Conservation (phyloP, 495 filamentous ascomycete species). For the Xylaria palmicola region DNA sequence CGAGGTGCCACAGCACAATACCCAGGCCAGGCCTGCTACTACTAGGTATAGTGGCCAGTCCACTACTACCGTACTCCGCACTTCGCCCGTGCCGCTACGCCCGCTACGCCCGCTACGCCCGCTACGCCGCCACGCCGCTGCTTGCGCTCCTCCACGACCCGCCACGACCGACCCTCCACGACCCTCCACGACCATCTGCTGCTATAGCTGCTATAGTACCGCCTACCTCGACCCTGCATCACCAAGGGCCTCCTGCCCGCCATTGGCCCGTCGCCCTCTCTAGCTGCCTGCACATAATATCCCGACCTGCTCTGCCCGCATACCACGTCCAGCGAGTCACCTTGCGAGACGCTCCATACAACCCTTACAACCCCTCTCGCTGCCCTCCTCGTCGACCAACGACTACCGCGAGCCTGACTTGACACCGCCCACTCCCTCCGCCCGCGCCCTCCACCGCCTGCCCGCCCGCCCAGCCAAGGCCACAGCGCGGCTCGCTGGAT, state of each 20-base stretch:
- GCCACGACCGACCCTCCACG: neutral
- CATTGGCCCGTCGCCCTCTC: slow-evolving; percentile 3
- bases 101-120: too few species aligned
- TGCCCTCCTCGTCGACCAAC: neutral
- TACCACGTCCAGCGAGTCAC: slow-evolving; percentile 19
- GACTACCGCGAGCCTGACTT: slow-evolving; percentile 6
- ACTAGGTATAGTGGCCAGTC: too few species aligned
- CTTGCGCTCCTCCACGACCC: neutral
- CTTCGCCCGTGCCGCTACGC: too few species aligned
- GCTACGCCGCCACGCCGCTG: too few species aligned
- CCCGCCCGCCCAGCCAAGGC: neutral
- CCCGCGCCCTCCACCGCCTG: neutral
- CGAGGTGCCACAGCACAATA: too few species aligned
- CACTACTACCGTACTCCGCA: too few species aligned
- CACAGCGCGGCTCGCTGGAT: neutral
- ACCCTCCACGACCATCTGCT: neutral
- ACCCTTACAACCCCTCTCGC: neutral
- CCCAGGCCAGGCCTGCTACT: too few species aligned
- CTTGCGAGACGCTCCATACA: slow-evolving; percentile 7
- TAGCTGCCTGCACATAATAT: slow-evolving; percentile 31
- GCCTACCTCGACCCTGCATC: slow-evolving; percentile 7
- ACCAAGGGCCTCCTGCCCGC: neutral
- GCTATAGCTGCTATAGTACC: too few species aligned
- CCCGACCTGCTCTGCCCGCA: slow-evolving; percentile 31
- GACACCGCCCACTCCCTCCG: slow-evolving; percentile 12